Evolutionary conservation across 805 yeast genomes (phyloP), one percentile per base, ranked within the genome.

Genomic region (Scheffersomyces amazonensis): DNA sequence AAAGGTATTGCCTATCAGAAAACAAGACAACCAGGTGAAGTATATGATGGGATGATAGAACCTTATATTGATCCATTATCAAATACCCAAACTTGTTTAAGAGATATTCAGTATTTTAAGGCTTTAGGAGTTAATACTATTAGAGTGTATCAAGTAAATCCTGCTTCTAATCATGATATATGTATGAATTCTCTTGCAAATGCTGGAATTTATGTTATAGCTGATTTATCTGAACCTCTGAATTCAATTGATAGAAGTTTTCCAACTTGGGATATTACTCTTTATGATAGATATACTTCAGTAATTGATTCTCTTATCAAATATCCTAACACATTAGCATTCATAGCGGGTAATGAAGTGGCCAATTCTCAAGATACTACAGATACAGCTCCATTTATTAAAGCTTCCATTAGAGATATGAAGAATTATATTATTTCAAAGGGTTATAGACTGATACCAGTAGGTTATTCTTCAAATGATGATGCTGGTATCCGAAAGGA

Each of bases 1-100:
- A 82, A 80, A 54, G 97, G 97, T 48, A 76, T 88, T 36, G 95
- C 96, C 0, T 88, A 89, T 64, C 96, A 89, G 64, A 80, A 83
- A 31, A 76, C 81, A 48, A 71, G 80, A 11, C 75, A 77, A 36
- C 69, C 68, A 46, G 53, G 52, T 52, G 50, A 57, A 53, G 19
- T 35, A 45, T 55, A 46, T 32, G 53, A 50, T 23, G 45, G 44
- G 10, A 37, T 43, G 1, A 36, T 45, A 4, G 44, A 50, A n/a
- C 42, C 54, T 16, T 75, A 69, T 45, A 71, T 77, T 33, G 97
- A 91, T 62, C 95, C 97, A 1, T 69, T 91, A 52, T 84, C 88
- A 4, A 86, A 87, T 54, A 66, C 72, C 10, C 64, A 58, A 2
- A 67, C 81, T 2, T 91, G 98, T 66, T 59, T 78, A 47, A 75